These are phyloP conservation scores for Tanacetum coccineum DNA, from an alignment of 129 eudicot species.

Conservation along the genomic window DNA sequence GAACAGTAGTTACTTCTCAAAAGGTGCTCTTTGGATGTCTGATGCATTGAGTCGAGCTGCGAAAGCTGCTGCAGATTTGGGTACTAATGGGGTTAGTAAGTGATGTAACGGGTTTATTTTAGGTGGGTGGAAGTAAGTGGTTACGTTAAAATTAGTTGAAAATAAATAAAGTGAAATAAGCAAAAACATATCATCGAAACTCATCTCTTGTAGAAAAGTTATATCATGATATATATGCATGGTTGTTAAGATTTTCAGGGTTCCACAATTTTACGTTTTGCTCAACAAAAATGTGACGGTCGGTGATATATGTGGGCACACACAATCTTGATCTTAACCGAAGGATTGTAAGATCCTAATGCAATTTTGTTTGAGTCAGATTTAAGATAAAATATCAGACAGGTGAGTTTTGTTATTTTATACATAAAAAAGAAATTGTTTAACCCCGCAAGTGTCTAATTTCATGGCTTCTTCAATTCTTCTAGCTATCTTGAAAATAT, in stretches of 20 bases:
- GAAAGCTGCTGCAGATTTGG: constrained; percentile 81
- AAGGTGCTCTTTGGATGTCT: constrained; percentile 95
- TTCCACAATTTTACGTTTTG: too few relatives aligned
- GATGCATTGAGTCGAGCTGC: constrained; percentile 74
- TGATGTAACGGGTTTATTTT: constrained; percentile 15
- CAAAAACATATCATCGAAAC: neutral
- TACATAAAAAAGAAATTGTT: too few relatives aligned
- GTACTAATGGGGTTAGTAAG: constrained; percentile 40
- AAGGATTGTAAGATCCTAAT: too few relatives aligned
- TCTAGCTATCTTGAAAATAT: too few relatives aligned
- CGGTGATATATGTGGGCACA: too few relatives aligned
- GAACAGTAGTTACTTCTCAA: constrained; percentile 78
- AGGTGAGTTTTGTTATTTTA: too few relatives aligned
- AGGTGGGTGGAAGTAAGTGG: neutral
- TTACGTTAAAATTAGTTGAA: neutral
- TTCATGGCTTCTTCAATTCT: too few relatives aligned
- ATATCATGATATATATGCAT: neutral
- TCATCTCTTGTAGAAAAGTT: neutral
- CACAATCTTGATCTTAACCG: too few relatives aligned
- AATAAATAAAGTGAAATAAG: constrained; percentile 1
- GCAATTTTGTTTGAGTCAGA: too few relatives aligned
- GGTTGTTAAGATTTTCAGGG: neutral
- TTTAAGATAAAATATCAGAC: too few relatives aligned
- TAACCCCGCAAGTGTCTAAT: too few relatives aligned
- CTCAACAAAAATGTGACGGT: too few relatives aligned